Percentiles rank a stretch among this genome's conserved stretches.
Evolutionary conservation across 805 yeast genomes (phyloP).

Genomic region (Isabelozyma rhagii): DNA sequence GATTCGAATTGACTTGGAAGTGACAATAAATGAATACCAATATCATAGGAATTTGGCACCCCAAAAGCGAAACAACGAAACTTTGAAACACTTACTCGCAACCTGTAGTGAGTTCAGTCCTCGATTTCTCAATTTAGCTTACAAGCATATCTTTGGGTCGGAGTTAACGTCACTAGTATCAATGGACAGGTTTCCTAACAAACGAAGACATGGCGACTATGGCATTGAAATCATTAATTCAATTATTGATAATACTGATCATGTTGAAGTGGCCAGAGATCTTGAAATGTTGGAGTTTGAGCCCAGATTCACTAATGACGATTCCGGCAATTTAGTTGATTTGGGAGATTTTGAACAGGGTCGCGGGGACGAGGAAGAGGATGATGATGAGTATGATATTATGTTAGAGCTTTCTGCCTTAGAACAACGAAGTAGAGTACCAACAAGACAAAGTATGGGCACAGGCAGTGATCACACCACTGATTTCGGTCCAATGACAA

Average conservation of each 20-base stretch:
- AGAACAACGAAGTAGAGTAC: not conserved
- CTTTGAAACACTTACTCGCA: not conserved
- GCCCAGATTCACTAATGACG: not conserved
- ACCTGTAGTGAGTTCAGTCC: not conserved
- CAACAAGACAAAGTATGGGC: not conserved
- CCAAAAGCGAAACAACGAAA: not conserved
- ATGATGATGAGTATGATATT: not conserved
- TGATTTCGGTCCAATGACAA: not conserved
- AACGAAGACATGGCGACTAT: not conserved
- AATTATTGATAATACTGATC: slow-evolving; percentile 1
- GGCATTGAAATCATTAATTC: not conserved
- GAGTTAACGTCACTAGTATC: not conserved
- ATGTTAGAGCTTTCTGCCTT: not conserved
- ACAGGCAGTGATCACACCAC: not conserved
- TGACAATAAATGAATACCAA: not conserved
- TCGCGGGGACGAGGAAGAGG: not conserved
- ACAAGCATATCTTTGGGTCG: not conserved
- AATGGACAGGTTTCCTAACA: not conserved
- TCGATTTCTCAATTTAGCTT: not conserved
- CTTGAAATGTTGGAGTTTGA: slow-evolving; percentile 1
- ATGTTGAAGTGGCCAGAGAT: slow-evolving; percentile 13
- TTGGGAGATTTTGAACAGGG: not conserved
- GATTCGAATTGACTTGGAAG: not conserved
- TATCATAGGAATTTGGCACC: no score
- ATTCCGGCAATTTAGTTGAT: not conserved